Base-by-base conservation (phyloP, 1,284 basidiomycete genomes). In the Ceraceosorus guamensis region DNA sequence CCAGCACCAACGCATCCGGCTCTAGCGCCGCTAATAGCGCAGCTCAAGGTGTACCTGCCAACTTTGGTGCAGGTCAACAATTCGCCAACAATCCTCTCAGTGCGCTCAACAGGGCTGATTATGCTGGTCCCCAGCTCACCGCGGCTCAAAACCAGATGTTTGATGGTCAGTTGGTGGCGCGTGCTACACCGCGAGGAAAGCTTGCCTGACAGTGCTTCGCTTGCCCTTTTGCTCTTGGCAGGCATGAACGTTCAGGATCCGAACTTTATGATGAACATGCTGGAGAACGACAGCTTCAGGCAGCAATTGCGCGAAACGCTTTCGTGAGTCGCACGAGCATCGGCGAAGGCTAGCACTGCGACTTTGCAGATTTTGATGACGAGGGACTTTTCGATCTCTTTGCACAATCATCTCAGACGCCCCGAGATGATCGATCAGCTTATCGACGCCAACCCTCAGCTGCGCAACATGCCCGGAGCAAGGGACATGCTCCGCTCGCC, bases 341-440 rank as follows among this genome's bases (percentile, higher is more conserved):
- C n/a, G n/a, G n/a, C n/a, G n/a, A n/a, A n/a, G n/a, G n/a, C n/a
- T n/a, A n/a, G n/a, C n/a, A n/a, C n/a, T n/a, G n/a, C n/a, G n/a
- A n/a, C n/a, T n/a, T n/a, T n/a, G n/a, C n/a, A n/a, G n/a, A n/a
- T n/a, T n/a, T n/a, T n/a, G n/a, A n/a, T n/a, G n/a, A n/a, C n/a
- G n/a, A n/a, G n/a, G n/a, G n/a, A n/a, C n/a, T n/a, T n/a, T n/a
- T n/a, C n/a, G n/a, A n/a, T n/a, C n/a, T n/a, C n/a, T 41, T 8
- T n/a, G 37, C 37, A 8, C 37, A 8, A 8, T 41, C 37, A 8
- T 41, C 37, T 8, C 48, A 53, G 60, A 4, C 63, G 68, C 8
- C 72, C 72, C 24, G 71, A 71, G 45, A 69, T 75, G 32, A 59
- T 75, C 53, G 72, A 75, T 53, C 71, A 73, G 55, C 68, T 75